A percentile compares a stretch with the other conserved stretches of the same genome.
These are phyloP conservation scores for Polychaeton citri DNA, from an alignment of 2,329 filamentous ascomycete genomes.

Conservation along the genomic window DNA sequence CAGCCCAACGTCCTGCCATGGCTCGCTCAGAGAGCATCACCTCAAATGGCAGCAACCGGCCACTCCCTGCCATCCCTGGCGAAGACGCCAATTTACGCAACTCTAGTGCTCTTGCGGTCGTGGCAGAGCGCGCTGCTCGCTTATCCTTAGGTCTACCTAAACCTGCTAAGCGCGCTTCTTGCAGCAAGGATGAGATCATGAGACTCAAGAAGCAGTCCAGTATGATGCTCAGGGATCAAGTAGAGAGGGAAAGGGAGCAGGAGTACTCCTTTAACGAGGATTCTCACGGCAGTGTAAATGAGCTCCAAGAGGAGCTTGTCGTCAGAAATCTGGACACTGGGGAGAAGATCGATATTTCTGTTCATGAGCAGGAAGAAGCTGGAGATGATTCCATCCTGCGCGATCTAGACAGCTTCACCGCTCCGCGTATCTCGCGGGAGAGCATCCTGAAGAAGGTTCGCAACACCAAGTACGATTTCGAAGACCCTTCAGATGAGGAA, in stretches of 20 bases:
- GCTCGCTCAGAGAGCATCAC: slow-evolving; percentile 58
- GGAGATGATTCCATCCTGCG: slow-evolving; percentile 22
- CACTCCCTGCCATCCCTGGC: slow-evolving; percentile 73
- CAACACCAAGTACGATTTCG: slow-evolving; percentile 41
- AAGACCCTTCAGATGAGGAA: slow-evolving; percentile 19
- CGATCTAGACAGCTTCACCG: slow-evolving; percentile 21
- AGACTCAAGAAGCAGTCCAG: slow-evolving; percentile 55
- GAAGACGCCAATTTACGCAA: slow-evolving; percentile 38
- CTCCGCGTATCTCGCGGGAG: slow-evolving; percentile 78
- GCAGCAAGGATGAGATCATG: slow-evolving; percentile 65
- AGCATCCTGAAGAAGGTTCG: slow-evolving; percentile 85
- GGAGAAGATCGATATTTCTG: slow-evolving; percentile 10
- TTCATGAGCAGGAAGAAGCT: slow-evolving; percentile 9
- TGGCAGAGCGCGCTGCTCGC: slow-evolving; percentile 57
- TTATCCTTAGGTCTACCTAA: slow-evolving; percentile 57
- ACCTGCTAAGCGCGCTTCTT: slow-evolving; percentile 52
- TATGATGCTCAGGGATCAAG: slow-evolving; percentile 74
- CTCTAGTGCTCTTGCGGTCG: slow-evolving; percentile 48
- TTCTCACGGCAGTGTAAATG: neutral
- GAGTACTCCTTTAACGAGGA: slow-evolving; percentile 13
- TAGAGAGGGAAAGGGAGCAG: slow-evolving; percentile 53
- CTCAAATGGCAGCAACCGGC: slow-evolving; percentile 63
- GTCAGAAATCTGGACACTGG: slow-evolving; percentile 17
- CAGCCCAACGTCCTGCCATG: slow-evolving; percentile 39
- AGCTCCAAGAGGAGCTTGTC: slow-evolving; percentile 10